phyloP scores from a whole-genome alignment of 352 stramenopile genomes.

The Phytophthora constricta region DNA sequence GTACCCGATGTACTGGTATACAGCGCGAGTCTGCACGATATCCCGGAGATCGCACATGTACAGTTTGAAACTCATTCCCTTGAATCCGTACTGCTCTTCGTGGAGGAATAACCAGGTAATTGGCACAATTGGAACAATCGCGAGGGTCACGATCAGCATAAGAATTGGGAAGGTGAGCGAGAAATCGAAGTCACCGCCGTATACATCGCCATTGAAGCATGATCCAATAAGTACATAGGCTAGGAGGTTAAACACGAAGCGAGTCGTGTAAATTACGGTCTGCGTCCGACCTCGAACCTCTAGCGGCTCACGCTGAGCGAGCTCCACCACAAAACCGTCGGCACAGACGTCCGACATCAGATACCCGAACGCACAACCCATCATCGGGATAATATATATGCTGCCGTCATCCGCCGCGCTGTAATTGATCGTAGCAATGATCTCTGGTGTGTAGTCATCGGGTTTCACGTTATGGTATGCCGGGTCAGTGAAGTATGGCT shows the following conservation, averaged over 20 bases:
- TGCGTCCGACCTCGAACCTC: conserved; percentile 49
- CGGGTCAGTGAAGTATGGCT: conserved; percentile 52
- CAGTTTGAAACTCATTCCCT: conserved; percentile 41
- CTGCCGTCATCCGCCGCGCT: conserved; percentile 37
- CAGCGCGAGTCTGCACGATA: conserved; percentile 47
- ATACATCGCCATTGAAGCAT: conserved; percentile 55
- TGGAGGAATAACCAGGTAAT: conserved; percentile 53
- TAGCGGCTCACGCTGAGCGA: conserved; percentile 54
- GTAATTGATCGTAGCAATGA: conserved; percentile 51
- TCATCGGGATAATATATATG: conserved; percentile 55
- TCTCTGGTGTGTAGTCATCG: conserved; percentile 51
- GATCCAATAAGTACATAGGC: conserved; percentile 49
- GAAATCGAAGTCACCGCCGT: conserved; percentile 56
- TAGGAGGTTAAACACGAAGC: conserved; percentile 44
- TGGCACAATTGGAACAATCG: conserved; percentile 41
- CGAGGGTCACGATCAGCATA: conserved; percentile 48
- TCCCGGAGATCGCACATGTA: conserved; percentile 58
- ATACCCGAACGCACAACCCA: conserved; percentile 53
- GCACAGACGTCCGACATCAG: conserved; percentile 55
- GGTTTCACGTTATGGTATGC: conserved; percentile 48
- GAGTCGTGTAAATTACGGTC: conserved; percentile 61
- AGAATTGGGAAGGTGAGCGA: conserved; percentile 50
- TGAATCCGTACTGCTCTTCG: conserved; percentile 40
- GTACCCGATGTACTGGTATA: conserved; percentile 59
- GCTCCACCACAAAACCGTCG: conserved; percentile 54